Conservation (phyloP, 345 rosid species). For the Lumnitzera racemosa region DNA sequence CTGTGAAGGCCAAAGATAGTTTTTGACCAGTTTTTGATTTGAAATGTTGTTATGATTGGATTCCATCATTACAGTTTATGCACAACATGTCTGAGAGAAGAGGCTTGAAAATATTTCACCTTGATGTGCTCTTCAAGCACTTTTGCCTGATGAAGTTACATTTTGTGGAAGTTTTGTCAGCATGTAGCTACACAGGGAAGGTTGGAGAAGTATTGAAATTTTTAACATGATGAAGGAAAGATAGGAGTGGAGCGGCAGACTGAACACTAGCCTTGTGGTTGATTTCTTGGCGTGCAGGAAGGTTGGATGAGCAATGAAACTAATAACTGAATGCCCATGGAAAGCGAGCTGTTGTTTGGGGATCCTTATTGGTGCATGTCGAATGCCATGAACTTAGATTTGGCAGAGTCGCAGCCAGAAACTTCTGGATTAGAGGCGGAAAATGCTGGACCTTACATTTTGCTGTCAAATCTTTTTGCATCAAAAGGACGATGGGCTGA, state of each 20-base stretch:
- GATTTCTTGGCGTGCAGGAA: constrained; percentile 80
- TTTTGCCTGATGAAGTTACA: constrained; percentile 61
- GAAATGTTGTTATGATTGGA: constrained; percentile 83
- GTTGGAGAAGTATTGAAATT: constrained; percentile 53
- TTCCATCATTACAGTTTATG: constrained; percentile 66
- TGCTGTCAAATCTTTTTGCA: constrained; percentile 64
- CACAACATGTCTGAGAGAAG: constrained; percentile 65
- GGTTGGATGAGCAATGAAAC: constrained; percentile 51
- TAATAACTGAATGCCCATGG: constrained; percentile 56
- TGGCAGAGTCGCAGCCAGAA: constrained; percentile 73
- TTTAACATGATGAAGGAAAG: constrained; percentile 59
- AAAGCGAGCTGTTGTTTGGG: constrained; percentile 86
- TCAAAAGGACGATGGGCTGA: constrained; percentile 57
- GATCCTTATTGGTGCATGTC: constrained; percentile 75
- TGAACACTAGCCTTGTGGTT: constrained; percentile 68
- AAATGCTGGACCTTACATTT: constrained; percentile 61
- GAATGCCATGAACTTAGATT: constrained; percentile 46
- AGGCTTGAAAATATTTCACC: constrained; percentile 48
- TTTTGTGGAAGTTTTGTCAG: constrained; percentile 71
- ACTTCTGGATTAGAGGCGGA: constrained; percentile 51
- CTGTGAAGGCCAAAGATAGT: constrained; percentile 48
- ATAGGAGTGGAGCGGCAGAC: constrained; percentile 35
- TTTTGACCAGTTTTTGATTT: constrained; percentile 44
- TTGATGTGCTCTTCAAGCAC: constrained; percentile 50
- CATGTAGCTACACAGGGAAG: constrained; percentile 71